These are phyloP conservation scores for Talaromyces trachyspermus DNA, from an alignment of 495 filamentous ascomycete genomes.

Conservation along the genomic window DNA sequence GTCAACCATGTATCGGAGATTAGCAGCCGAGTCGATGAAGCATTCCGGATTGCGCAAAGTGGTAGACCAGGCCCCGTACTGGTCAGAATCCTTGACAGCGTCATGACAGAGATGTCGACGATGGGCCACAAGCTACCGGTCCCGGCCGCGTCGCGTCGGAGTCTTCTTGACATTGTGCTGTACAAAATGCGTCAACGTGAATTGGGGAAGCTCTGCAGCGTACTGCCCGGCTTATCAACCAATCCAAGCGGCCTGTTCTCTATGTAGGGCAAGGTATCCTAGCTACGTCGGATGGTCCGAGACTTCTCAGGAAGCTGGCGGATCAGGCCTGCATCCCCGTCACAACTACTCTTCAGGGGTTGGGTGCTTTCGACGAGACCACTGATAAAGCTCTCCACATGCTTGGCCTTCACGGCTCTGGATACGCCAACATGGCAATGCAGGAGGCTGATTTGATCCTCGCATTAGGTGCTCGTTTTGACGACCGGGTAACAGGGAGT, in stretches of 20 bases:
- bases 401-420: slow-evolving; percentile 59
- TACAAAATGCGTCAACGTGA: slow-evolving; percentile 46
- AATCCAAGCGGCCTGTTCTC: slow-evolving; percentile 50
- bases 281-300: slow-evolving; percentile 41
- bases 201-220: slow-evolving; percentile 42
- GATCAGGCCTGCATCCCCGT: slow-evolving; percentile 54
- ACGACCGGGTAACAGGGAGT: slow-evolving; percentile 51
- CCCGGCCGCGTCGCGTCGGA: slow-evolving; percentile 46
- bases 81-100: slow-evolving; percentile 54
- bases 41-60: slow-evolving; percentile 54
- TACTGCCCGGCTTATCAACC: slow-evolving; percentile 47
- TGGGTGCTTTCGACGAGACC: slow-evolving; percentile 55
- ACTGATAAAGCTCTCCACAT: slow-evolving; percentile 52
- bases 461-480: slow-evolving; percentile 53
- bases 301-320: slow-evolving; percentile 45
- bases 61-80: slow-evolving; percentile 54
- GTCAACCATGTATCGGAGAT: slow-evolving; percentile 52
- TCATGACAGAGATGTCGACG: slow-evolving; percentile 48
- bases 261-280: slow-evolving; percentile 54
- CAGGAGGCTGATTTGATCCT: slow-evolving; percentile 57
- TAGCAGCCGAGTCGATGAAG: slow-evolving; percentile 51
- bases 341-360: slow-evolving; percentile 56
- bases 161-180: slow-evolving; percentile 37
- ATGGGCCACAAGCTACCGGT: slow-evolving; percentile 45
- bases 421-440: slow-evolving; percentile 57